Evolutionary conservation across 768 basidiomycete species (phyloP).

Genomic region (Pisolithus orientalis): DNA sequence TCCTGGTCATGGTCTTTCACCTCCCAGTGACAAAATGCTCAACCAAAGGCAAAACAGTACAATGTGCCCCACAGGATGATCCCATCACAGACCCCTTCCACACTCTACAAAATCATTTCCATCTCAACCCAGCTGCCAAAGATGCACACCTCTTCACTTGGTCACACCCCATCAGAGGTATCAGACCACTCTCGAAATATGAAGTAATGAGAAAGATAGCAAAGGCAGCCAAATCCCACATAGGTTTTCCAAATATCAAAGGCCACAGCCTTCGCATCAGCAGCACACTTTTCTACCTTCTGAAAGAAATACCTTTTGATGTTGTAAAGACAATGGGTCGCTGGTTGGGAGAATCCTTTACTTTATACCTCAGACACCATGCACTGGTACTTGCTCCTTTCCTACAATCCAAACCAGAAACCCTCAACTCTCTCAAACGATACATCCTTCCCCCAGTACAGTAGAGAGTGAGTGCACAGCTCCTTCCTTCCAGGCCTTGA

Average conservation of each 20-base stretch:
- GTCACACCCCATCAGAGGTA: neutral
- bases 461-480: too few relatives aligned
- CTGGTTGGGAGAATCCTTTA: conserved; percentile 30
- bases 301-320: conserved; percentile 23
- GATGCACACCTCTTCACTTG: neutral
- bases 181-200: neutral
- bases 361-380: conserved; percentile 24
- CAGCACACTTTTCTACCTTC: conserved; percentile 21
- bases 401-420: too few relatives aligned
- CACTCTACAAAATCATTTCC: neutral
- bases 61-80: neutral
- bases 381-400: neutral
- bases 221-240: neutral
- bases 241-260: conserved; percentile 6
- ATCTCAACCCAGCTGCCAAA: neutral
- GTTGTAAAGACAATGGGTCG: conserved; percentile 27
- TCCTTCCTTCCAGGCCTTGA: too few relatives aligned
- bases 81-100: neutral
- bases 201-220: neutral
- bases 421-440: too few relatives aligned
- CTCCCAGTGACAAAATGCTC: neutral
- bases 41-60: neutral
- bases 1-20: neutral
- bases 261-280: conserved; percentile 29
- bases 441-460: too few relatives aligned